Base-by-base conservation (phyloP, 192 early-diverging fungal species). In the Entophlyctis helioformis region DNA sequence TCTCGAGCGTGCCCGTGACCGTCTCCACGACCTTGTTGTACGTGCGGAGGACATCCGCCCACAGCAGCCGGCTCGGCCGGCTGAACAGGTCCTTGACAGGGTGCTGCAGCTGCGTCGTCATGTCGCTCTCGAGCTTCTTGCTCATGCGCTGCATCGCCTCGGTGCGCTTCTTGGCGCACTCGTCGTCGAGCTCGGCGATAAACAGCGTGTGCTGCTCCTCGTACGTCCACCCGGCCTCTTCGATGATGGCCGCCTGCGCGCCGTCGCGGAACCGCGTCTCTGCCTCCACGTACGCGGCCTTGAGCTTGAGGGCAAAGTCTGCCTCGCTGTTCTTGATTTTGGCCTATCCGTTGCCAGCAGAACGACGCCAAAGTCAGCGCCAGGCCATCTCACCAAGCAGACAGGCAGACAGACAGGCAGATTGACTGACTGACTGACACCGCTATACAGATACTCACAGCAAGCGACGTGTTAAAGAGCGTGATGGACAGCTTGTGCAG, bases 81-180 rank as follows among this genome's bases (percentile, higher is more conserved):
- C n/a, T n/a, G n/a, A n/a, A n/a, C n/a, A n/a, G n/a, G n/a, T n/a
- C n/a, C n/a, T n/a, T n/a, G n/a, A n/a, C n/a, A n/a, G n/a, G n/a
- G n/a, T n/a, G n/a, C n/a, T n/a, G n/a, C n/a, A n/a, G n/a, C n/a
- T n/a, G n/a, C n/a, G n/a, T n/a, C n/a, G n/a, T n/a, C n/a, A n/a
- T n/a, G n/a, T n/a, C n/a, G n/a, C n/a, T n/a, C n/a, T n/a, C n/a
- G n/a, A n/a, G n/a, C n/a, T n/a, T n/a, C n/a, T n/a, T n/a, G n/a
- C n/a, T n/a, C n/a, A n/a, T n/a, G n/a, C n/a, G 71, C 34, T 71
- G 73, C 25, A 86, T 59, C 33, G 80, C 87, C 47, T 86, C 85
- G 16, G 58, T 46, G 18, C 78, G 62, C 46, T 78, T 79, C 32
- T 76, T 53, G 11, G 57, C 48, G 6, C 69, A 70, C 34, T 82